These are phyloP conservation scores for Pseudocercospora fijiensis DNA, from an alignment of 2,329 filamentous ascomycete species.

Conservation along the genomic window DNA sequence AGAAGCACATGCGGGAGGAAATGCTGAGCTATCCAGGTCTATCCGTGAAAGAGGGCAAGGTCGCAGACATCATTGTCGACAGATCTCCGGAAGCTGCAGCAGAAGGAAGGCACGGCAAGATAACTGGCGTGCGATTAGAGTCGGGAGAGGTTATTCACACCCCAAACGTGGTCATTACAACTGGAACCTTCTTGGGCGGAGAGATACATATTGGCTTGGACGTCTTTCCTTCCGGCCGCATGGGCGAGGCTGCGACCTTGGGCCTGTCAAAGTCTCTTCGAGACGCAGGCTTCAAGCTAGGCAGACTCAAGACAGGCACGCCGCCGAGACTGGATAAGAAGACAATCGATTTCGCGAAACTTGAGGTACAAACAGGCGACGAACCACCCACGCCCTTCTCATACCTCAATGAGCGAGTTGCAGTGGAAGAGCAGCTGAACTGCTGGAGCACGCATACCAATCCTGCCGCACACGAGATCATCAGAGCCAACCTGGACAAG, in stretches of 20 bases:
- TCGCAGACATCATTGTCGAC: conserved; percentile 83
- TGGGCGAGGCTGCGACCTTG: conserved; percentile 91
- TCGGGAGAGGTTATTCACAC: conserved; percentile 81
- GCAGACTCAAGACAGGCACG: conserved; percentile 91
- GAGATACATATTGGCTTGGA: conserved; percentile 93
- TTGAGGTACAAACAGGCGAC: conserved; percentile 78
- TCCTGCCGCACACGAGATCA: conserved; percentile 73
- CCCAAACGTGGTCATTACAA: conserved; percentile 85
- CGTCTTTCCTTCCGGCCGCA: conserved; percentile 79
- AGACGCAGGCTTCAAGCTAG: conserved; percentile 84
- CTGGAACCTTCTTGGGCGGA: conserved; percentile 89
- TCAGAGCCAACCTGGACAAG: conserved; percentile 87
- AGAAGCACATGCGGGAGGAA: conserved; percentile 86
- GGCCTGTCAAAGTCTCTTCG: conserved; percentile 86
- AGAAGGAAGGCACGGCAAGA: conserved; percentile 62
- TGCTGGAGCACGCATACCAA: conserved; percentile 91
- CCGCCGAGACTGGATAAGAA: conserved; percentile 80
- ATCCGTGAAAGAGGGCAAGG: conserved; percentile 78
- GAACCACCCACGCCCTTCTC: conserved; percentile 87
- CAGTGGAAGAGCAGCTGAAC: conserved; percentile 77
- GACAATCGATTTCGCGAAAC: conserved; percentile 72
- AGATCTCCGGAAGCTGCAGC: conserved; percentile 50
- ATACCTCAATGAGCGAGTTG: conserved; percentile 76
- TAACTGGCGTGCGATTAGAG: conserved; percentile 82
- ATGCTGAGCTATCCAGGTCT: conserved; percentile 75